phyloP scores from a whole-genome alignment of 257 asterid genomes.

The Przewalskia tangutica region DNA sequence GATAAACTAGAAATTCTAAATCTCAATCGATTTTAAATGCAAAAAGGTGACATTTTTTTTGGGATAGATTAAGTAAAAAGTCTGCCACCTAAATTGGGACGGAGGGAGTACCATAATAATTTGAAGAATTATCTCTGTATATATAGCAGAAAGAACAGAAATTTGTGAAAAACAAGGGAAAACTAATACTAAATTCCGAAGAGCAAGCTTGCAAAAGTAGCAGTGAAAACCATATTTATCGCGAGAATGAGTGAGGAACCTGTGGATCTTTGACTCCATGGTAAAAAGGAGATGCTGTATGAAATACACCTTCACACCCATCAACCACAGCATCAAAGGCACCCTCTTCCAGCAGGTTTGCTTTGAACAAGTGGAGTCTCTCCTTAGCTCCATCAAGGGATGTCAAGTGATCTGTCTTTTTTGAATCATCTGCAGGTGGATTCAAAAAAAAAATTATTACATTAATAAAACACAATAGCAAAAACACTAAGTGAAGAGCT shows the following conservation, averaged over 20 bases:
- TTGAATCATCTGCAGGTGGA: conserved; percentile 49
- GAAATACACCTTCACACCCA: conserved; percentile 89
- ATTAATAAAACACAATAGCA: background rate
- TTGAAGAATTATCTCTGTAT: background rate
- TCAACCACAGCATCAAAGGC: conserved; percentile 67
- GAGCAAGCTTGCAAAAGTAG: background rate
- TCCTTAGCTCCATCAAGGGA: conserved; percentile 87
- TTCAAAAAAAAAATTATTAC: background rate
- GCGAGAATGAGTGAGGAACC: conserved; percentile 23
- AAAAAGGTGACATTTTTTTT: background rate
- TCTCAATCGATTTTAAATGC: background rate
- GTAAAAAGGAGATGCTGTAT: conserved; percentile 79
- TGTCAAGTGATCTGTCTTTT: conserved; percentile 54
- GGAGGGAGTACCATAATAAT: too few relatives aligned
- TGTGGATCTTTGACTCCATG: conserved; percentile 48
- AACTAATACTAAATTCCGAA: background rate
- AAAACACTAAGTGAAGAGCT: background rate
- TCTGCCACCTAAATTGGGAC: background rate
- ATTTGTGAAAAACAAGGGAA: background rate
- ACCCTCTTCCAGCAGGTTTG: conserved; percentile 68
- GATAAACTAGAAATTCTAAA: background rate
- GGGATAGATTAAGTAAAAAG: background rate
- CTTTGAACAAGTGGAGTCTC: conserved; percentile 67
- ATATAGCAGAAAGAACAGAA: background rate
- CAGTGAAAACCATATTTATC: background rate